Conservation (phyloP, 2,329 filamentous ascomycete species). For the Aspergillus transmontanensis region DNA sequence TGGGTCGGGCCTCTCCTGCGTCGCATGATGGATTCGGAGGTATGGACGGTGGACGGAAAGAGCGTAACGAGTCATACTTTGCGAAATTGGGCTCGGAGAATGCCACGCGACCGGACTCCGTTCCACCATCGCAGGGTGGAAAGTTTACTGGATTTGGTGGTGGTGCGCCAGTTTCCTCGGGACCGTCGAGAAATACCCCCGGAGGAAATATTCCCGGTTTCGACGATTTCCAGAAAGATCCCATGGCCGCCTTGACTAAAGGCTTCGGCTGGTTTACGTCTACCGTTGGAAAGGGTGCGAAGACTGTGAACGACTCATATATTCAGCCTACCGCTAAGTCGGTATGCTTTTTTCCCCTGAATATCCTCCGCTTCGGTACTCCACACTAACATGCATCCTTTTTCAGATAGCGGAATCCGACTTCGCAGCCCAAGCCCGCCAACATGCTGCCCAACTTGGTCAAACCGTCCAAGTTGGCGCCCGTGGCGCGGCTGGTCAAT, state of each 20-base stretch:
- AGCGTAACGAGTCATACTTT: constrained; percentile 85
- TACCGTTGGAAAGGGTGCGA: constrained; percentile 85
- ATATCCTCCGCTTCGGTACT: background rate
- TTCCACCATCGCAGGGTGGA: constrained; percentile 87
- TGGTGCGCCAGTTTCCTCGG: constrained; percentile 60
- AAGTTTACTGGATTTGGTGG: constrained; percentile 93
- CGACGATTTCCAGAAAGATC: constrained; percentile 91
- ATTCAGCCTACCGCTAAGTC: constrained; percentile 91
- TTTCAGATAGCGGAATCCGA: constrained; percentile 76
- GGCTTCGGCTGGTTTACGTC: constrained; percentile 93
- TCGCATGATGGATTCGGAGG: constrained; percentile 28
- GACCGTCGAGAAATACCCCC: constrained; percentile 20
- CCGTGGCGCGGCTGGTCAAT: constrained; percentile 73
- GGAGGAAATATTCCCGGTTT: constrained; percentile 57
- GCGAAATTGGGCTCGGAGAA: constrained; percentile 82
- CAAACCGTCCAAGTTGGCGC: constrained; percentile 67
- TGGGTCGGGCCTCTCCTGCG: constrained; percentile 28
- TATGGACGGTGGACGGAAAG: constrained; percentile 56
- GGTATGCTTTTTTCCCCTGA: constrained; percentile 52
- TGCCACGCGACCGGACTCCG: constrained; percentile 68
- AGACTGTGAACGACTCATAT: constrained; percentile 86
- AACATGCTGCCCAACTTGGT: constrained; percentile 56
- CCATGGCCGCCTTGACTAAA: constrained; percentile 83
- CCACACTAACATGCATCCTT: constrained; percentile 7
- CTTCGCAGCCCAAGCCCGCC: constrained; percentile 71